phyloP scores from a whole-genome alignment of 306 rosid genomes.

The Fagus sylvatica region DNA sequence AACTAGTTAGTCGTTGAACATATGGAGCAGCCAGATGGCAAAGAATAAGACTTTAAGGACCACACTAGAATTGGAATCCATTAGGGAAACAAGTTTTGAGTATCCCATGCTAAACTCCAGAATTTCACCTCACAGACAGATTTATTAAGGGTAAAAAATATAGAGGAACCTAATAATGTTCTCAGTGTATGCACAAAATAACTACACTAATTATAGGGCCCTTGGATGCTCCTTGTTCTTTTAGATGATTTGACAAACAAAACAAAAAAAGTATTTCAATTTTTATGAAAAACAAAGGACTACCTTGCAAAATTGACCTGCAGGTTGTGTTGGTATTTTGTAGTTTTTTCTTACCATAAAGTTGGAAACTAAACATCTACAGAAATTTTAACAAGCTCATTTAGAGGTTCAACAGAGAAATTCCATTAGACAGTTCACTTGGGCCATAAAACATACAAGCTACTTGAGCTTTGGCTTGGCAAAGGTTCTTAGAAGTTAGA shows the following conservation, averaged over 20 bases:
- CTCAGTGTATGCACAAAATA: neutral
- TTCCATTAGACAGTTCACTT: neutral
- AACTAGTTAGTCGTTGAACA: constrained; percentile 9
- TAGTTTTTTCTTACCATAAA: neutral
- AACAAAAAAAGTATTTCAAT: too few species aligned
- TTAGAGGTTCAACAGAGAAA: neutral
- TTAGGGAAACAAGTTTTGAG: constrained; percentile 10
- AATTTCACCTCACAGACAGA: constrained; percentile 8
- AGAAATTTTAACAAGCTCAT: neutral
- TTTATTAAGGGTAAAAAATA: constrained; percentile 13
- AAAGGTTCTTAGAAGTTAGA: neutral
- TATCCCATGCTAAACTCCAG: constrained; percentile 11
- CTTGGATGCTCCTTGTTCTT: neutral
- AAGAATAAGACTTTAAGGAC: neutral
- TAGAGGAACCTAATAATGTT: neutral
- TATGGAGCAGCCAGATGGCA: neutral
- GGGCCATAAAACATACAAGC: neutral
- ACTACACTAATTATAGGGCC: neutral
- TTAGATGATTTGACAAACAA: too few species aligned
- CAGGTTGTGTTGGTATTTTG: neutral
- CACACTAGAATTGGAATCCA: neutral
- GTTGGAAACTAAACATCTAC: neutral
- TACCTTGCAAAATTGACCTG: neutral
- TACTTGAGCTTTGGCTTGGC: neutral
- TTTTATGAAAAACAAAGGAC: too few species aligned